These are phyloP conservation scores for Diatrype stigma DNA, from an alignment of 2,329 filamentous ascomycete species.

Conservation along the genomic window DNA sequence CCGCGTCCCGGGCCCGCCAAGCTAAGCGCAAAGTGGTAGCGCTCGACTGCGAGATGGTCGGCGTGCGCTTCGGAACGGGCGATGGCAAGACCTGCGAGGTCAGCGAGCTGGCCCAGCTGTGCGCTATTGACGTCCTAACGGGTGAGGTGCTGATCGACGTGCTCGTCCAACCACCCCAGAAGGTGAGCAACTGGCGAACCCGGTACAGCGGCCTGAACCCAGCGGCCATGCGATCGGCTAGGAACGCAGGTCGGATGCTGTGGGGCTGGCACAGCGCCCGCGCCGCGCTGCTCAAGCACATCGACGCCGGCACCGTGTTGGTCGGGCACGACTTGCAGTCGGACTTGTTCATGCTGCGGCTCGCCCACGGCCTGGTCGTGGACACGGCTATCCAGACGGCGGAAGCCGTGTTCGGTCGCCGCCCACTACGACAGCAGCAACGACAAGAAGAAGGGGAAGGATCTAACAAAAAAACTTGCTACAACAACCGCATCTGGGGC, in stretches of 20 bases:
- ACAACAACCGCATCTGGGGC: constrained; percentile 23
- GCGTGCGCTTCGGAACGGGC: constrained; percentile 13
- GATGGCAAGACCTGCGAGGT: background rate
- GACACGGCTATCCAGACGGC: constrained; percentile 40
- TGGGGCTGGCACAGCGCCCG: constrained; percentile 40
- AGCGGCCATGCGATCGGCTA: constrained; percentile 27
- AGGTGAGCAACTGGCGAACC: constrained; percentile 32
- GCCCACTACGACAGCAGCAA: too few relatives aligned
- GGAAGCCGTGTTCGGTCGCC: constrained; percentile 29
- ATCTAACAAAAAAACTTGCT: too few relatives aligned
- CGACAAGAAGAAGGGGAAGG: constrained; percentile 7
- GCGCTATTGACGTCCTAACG: constrained; percentile 39
- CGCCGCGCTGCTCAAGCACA: constrained; percentile 33
- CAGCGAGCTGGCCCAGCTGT: constrained; percentile 19
- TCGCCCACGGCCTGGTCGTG: constrained; percentile 38
- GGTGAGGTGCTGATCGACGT: constrained; percentile 41
- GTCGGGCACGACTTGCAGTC: constrained; percentile 43
- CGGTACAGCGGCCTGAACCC: constrained; percentile 35
- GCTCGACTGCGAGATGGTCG: constrained; percentile 47
- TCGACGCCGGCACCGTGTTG: constrained; percentile 41
- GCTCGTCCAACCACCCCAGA: constrained; percentile 32
- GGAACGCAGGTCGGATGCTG: constrained; percentile 26
- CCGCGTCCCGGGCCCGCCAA: too few relatives aligned
- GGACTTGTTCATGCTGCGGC: constrained; percentile 40
- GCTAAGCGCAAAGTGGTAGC: constrained; percentile 31